Conservation (phyloP, 345 rosid species). For the Sisymbrium irio region DNA sequence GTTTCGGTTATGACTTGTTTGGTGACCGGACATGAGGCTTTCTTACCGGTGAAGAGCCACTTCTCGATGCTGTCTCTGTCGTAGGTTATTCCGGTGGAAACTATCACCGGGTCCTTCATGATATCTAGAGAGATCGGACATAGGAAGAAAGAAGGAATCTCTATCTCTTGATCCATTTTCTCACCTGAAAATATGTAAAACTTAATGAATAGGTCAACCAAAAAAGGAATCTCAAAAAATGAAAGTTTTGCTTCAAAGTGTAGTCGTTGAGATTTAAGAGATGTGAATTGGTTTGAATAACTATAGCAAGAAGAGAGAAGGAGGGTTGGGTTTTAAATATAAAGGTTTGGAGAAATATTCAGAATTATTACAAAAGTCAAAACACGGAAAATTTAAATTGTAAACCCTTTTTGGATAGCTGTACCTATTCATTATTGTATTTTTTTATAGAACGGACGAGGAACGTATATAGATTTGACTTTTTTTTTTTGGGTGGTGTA, state of each 20-base stretch:
- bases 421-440: conserved; percentile 10
- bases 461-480: conserved; percentile 33
- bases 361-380: conserved; percentile 51
- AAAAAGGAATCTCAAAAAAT: conserved; percentile 5
- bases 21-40: conserved; percentile 65
- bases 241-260: background rate
- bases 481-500: conserved; percentile 12
- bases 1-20: conserved; percentile 54
- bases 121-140: conserved; percentile 77
- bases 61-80: conserved; percentile 68
- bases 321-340: conserved; percentile 37
- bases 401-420: conserved; percentile 17
- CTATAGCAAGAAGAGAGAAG: conserved; percentile 26
- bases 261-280: conserved; percentile 29
- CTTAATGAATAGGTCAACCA: background rate
- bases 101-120: conserved; percentile 77
- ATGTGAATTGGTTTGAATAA: conserved; percentile 42
- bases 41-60: conserved; percentile 60
- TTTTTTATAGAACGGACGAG: conserved; percentile 29
- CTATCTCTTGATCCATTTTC: conserved; percentile 61
- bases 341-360: conserved; percentile 13
- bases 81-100: conserved; percentile 72
- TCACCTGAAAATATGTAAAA: background rate
- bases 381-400: conserved; percentile 46
- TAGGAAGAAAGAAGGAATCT: conserved; percentile 58